A percentile compares a stretch with the other conserved stretches of the same genome.
Evolutionary conservation across 2,329 filamentous ascomycete genomes (phyloP).

Genomic region (Coniella vitis): DNA sequence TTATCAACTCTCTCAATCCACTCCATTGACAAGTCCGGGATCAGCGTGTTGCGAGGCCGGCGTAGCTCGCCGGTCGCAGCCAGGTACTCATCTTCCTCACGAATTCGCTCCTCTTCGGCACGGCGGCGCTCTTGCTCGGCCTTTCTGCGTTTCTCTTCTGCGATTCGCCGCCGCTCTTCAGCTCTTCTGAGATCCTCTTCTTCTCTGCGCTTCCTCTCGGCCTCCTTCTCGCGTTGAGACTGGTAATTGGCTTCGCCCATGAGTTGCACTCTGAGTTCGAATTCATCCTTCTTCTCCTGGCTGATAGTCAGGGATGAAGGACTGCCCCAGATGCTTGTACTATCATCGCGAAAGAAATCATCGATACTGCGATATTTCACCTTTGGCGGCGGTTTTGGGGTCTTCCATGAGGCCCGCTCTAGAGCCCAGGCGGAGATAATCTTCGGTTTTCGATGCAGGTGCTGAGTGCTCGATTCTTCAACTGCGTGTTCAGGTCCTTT

Average conservation of each 20-base stretch:
- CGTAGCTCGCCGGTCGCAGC: slow-evolving; percentile 21
- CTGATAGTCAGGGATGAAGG: slow-evolving; percentile 19
- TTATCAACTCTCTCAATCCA: slow-evolving; percentile 32
- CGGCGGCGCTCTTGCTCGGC: slow-evolving; percentile 17
- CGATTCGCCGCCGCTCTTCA: slow-evolving; percentile 18
- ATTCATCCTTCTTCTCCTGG: slow-evolving; percentile 21
- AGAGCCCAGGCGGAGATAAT: neutral
- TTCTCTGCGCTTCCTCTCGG: slow-evolving; percentile 14
- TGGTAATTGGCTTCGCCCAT: slow-evolving; percentile 8
- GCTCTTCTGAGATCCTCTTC: slow-evolving; percentile 18
- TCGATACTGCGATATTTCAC: slow-evolving; percentile 11
- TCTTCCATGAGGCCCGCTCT: neutral
- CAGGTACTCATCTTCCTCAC: slow-evolving; percentile 17
- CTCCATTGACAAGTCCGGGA: slow-evolving; percentile 25
- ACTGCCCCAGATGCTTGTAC: slow-evolving; percentile 4
- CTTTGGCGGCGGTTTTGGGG: neutral
- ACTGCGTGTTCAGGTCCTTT: neutral
- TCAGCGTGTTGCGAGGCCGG: slow-evolving; percentile 20
- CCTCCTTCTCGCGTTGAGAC: slow-evolving; percentile 6
- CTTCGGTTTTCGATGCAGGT: neutral
- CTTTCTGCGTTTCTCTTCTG: slow-evolving; percentile 18
- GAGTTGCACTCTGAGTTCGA: slow-evolving; percentile 16
- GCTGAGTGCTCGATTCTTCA: neutral
- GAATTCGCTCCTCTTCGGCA: slow-evolving; percentile 8
- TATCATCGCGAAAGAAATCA: slow-evolving; percentile 17